Evolutionary conservation across 2,329 filamentous ascomycete genomes (phyloP), one percentile per base, ranked within the genome.

Genomic region (Diplodia corticola): DNA sequence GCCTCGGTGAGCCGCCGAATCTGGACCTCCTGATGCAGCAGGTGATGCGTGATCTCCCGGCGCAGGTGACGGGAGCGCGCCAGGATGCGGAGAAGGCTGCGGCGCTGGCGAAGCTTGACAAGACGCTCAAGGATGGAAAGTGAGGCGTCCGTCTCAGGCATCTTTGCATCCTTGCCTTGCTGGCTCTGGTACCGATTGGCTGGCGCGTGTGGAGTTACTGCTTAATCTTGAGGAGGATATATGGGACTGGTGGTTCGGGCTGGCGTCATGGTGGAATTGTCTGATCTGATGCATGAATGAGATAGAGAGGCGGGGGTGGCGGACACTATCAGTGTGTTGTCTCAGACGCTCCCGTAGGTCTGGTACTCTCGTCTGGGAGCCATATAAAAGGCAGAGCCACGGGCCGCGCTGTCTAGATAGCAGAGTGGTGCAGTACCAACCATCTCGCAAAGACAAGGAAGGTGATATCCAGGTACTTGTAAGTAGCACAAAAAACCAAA

Each of bases 91-190:
- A 81, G 67, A 78, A 80, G 67, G 77, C 76, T 10, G 80, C 81
- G 63, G 80, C 80, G 54, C 68, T 82, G 63, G 80, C 78, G 63
- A 82, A 81, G 70, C 67, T 82, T n/a, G 81, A 83, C 68, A 72
- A 75, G 57, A 73, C 70, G 17, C 78, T 79, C 64, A 66, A 69
- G 61, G 57, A 46, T 46, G 44, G 44, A 26, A 66, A 66, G 57
- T 65, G 64, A 65, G 64, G 22, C 57, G 24, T 35, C 26, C 44
- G 22, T 61, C 37, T 22, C 53, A 35, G 53, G 33, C 35, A 15
- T 57, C 26, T 26, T 33, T 20, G 17, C n/a, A 22, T 20, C 12
- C 20, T 28, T 35, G 24, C 10, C 5, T 49, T 20, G 12, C n/a
- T 26, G 13, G 17, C 12, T n/a, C 5, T 40, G 46, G 15, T 9